phyloP scores from a whole-genome alignment of 2,329 filamentous ascomycete species.

The Beauveria bassiana region DNA sequence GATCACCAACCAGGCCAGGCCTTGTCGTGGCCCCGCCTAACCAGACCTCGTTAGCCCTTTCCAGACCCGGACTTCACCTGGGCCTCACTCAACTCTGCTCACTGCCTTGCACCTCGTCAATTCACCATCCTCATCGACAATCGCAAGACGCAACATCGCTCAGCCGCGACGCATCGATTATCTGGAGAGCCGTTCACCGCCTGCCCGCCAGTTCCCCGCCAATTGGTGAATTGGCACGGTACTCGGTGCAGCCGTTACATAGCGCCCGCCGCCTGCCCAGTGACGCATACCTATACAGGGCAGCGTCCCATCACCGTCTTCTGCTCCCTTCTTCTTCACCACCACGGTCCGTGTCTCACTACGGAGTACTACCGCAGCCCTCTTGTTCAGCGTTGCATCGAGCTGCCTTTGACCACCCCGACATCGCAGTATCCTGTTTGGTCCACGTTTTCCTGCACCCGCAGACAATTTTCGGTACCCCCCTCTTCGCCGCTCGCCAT shows the following conservation, averaged over 20 bases:
- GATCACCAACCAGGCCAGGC: not conserved
- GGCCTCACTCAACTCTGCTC: not conserved
- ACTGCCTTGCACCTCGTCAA: not conserved
- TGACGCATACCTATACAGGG: not conserved
- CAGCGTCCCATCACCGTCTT: slow-evolving; percentile 3
- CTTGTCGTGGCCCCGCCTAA: not conserved
- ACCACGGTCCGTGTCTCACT: not conserved
- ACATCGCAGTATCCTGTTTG: slow-evolving; percentile 3
- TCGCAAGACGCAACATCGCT: not conserved
- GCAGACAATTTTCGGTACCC: not conserved
- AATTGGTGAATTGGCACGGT: slow-evolving; percentile 1
- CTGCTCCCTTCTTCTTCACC: not conserved
- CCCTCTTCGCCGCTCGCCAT: not conserved
- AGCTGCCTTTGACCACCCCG: not conserved
- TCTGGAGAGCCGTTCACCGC: not conserved
- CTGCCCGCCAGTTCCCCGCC: not conserved
- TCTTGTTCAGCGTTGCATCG: not conserved
- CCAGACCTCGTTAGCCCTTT: not conserved
- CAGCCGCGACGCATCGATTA: not conserved
- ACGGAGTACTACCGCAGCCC: not conserved
- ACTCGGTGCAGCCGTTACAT: not conserved
- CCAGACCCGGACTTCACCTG: slow-evolving; percentile 4
- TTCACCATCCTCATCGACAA: slow-evolving; percentile 1
- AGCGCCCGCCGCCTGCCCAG: not conserved
- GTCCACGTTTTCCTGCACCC: slow-evolving; percentile 7